These are phyloP conservation scores for Citrus medica DNA, from an alignment of 345 rosid species.

Conservation along the genomic window DNA sequence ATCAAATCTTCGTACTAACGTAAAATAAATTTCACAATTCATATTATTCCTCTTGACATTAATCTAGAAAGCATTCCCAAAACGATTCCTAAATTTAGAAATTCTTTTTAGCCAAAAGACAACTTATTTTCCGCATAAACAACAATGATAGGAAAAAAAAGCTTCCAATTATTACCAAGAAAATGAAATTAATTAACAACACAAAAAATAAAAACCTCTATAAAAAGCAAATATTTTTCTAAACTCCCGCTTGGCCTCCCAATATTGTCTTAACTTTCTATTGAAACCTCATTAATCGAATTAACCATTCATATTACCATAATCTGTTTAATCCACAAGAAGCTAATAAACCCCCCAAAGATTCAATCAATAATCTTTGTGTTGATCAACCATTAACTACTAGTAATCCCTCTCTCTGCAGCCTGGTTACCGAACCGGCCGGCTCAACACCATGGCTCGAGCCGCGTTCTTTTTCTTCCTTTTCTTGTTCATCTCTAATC, in stretches of 20 bases:
- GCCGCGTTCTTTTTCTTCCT: background rate
- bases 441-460: constrained; percentile 1
- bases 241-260: background rate
- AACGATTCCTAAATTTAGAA: background rate
- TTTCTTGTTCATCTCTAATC: background rate
- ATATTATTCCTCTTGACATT: too few relatives aligned
- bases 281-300: background rate
- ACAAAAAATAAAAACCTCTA: background rate
- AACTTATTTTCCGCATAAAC: background rate
- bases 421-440: background rate
- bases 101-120: background rate
- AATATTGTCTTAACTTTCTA: background rate
- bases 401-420: background rate
- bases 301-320: background rate
- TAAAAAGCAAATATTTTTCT: background rate
- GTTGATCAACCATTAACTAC: too few relatives aligned
- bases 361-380: too few relatives aligned
- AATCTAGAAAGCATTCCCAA: background rate
- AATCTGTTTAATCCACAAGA: background rate
- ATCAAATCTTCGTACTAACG: too few relatives aligned
- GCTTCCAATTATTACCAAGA: background rate
- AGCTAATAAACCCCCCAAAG: background rate
- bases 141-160: too few relatives aligned
- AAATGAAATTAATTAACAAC: background rate
- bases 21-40: too few relatives aligned